Base-by-base conservation (phyloP, 805 yeast species). In the Candida mattraensis region DNA sequence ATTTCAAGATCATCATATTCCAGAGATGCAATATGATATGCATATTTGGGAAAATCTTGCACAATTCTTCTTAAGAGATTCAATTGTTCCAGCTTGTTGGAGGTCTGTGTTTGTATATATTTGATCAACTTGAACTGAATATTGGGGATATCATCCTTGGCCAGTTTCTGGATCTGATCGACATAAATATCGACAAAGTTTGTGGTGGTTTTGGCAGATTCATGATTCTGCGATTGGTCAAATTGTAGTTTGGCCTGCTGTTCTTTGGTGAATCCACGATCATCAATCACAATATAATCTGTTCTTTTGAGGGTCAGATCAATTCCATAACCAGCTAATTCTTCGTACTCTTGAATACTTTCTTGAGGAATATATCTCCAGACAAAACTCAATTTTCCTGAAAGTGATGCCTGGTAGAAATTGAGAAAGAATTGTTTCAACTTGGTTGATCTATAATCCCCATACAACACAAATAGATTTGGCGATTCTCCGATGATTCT, bases 381-480 rank as follows among this genome's bases (percentile, higher is more conserved):
- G 3, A 81, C 74, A 55, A 86, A 83, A 31, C 84, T 70, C 18
- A 88, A 54, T 51, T 85, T 84, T 0, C 85, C 91, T 2, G 67
- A 56, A 11, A 62, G 51, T 0, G 95, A 82, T 39, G 80, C 77
- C 24, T 74, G 71, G 40, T 67, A 70, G 33, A 91, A 59, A 39
- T 78, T 72, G 10, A 66, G 55, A 49, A 86, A 79, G 62, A 84
- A 80, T 5, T 63, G 63, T 11, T 64, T 63, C 48, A 87, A 83
- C 3, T 65, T 59, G 0, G 51, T 56, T n/a, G 74, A 67, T 5
- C 55, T 44, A 7, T 78, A 66, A 48, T 82, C 80, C 10, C 89
- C 95, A 49, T 87, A 87, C 3, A 89, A 61, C 0, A 80, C 56
- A 12, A 83, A 66, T 1, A 53, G 13, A 16, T 48, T 45, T 1